These are phyloP conservation scores for Populus alba DNA, from an alignment of 345 rosid genomes.

Conservation along the genomic window DNA sequence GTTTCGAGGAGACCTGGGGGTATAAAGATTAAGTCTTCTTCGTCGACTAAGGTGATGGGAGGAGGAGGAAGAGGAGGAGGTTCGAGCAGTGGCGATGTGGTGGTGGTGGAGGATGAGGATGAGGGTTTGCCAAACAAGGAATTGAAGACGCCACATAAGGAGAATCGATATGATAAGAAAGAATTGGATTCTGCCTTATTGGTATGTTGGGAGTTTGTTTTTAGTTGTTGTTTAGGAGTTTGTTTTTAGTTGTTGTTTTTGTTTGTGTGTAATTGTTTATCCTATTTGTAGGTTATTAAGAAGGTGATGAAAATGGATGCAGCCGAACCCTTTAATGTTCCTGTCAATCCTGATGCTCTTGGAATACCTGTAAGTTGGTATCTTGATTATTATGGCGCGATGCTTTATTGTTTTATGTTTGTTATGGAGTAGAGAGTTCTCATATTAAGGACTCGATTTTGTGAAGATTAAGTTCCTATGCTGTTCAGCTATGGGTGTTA, in stretches of 20 bases:
- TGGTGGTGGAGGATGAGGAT: constrained; percentile 3
- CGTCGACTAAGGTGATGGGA: constrained; percentile 40
- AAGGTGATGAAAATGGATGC: constrained; percentile 99
- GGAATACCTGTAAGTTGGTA: constrained; percentile 84
- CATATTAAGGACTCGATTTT: neutral
- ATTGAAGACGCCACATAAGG: constrained; percentile 33
- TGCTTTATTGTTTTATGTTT: neutral
- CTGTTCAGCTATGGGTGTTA: neutral
- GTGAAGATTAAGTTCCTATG: neutral
- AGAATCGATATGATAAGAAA: constrained; percentile 48
- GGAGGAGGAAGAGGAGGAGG: constrained; percentile 37
- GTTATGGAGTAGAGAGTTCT: neutral
- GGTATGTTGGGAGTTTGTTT: constrained; percentile 38
- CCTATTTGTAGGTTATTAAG: constrained; percentile 58
- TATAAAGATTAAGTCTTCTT: constrained; percentile 56
- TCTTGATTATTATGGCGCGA: neutral
- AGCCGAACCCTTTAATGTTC: constrained; percentile 86
- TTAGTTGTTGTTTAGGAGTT: neutral
- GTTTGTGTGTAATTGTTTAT: neutral
- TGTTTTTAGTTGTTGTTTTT: neutral
- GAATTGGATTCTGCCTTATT: constrained; percentile 65
- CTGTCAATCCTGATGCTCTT: constrained; percentile 92
- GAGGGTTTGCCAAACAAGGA: constrained; percentile 41
- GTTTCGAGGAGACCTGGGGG: constrained; percentile 65
- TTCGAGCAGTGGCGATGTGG: constrained; percentile 26